Base-by-base conservation (phyloP, 495 filamentous ascomycete genomes). In the Cercophora samala region DNA sequence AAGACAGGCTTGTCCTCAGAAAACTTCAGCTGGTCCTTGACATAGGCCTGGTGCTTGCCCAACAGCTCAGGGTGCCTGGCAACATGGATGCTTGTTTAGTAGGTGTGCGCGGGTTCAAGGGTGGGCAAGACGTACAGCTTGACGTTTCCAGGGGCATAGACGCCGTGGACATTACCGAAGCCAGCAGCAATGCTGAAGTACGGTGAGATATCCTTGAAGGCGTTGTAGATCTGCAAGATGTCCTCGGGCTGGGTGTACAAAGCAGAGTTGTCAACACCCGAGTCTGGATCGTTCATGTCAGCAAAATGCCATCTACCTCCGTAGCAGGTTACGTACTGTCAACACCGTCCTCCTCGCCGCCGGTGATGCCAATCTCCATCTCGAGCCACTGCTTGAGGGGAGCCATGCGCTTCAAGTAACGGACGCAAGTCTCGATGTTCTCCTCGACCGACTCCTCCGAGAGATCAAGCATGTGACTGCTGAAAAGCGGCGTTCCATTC, bases 381-480 rank as follows among this genome's bases (percentile, higher is more conserved):
- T 99, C 95, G 64, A 99, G 86, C 91, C 92, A 99, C 79, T 97
- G 92, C 84, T 96, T 97, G 92, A 97, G 91, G 64, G 93, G 92
- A 52, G 91, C 90, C 69, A 89, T 91, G 68, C 93, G 88, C 87
- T 96, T 89, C 51, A 97, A 84, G 85, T 98, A 97, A 75, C 89
- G 86, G 74, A 89, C 90, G 66, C 93, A 97, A 72, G 92, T 97
- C 68, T 87, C 70, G 73, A 99, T 94, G 88, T 99, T 99, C 78
- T 84, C 88, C 46, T 94, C 87, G 62, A 96, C 88, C 29, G 83
- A 76, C 83, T 98, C 95, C 85, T 97, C 94, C 42, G 86, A 53
- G 74, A 99, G 77, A 80, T 99, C 95, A 73, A 99, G 97, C 95
- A 99, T 98, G 86, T 99, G 95, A 72, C 83, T 88, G 74, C 88